Percentiles rank a stretch among this genome's conserved stretches.
phyloP scores from a whole-genome alignment of 208 protist genomes.

The Strigomonas culicis region DNA sequence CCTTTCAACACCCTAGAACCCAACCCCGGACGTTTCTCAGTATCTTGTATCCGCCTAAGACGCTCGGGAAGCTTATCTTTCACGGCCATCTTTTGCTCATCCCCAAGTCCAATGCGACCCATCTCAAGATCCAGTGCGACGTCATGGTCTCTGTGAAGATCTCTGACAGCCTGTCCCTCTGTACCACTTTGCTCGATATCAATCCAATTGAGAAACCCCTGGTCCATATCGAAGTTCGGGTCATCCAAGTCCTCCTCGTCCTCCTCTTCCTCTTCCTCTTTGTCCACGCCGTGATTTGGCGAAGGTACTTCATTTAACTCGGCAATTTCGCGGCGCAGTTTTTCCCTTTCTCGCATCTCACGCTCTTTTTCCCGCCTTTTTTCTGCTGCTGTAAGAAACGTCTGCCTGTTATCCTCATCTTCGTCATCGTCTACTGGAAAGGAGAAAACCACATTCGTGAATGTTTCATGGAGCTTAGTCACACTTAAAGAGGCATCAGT shows the following conservation, averaged over 20 bases:
- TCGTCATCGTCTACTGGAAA: constrained; percentile 24
- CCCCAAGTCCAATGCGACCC: constrained; percentile 54
- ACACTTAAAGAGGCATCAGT: constrained; percentile 61
- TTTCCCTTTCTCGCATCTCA: constrained; percentile 34
- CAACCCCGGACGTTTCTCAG: constrained; percentile 34
- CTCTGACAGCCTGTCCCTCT: constrained; percentile 5
- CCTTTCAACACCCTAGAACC: constrained; percentile 40
- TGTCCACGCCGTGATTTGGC: constrained; percentile 12
- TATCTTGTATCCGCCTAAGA: constrained; percentile 34
- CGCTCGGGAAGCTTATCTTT: constrained; percentile 63
- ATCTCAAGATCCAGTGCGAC: constrained; percentile 66
- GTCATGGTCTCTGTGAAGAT: constrained; percentile 3
- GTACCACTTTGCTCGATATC: constrained; percentile 17
- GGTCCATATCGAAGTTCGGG: constrained; percentile 11
- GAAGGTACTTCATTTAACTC: constrained; percentile 18
- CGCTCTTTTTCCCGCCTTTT: constrained; percentile 44
- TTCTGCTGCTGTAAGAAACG: constrained; percentile 57
- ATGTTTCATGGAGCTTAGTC: constrained; percentile 64
- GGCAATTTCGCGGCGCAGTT: constrained; percentile 35
- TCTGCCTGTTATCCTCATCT: constrained; percentile 8
- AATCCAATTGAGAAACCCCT: constrained; percentile 77
- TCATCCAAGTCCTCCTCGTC: constrained; percentile 23
- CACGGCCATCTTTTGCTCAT: constrained; percentile 30
- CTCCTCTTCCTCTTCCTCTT: constrained; percentile 29
- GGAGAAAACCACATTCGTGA: constrained; percentile 68